Percentiles rank a stretch among this genome's conserved stretches.
Evolutionary conservation across 169 alveolate species (phyloP).

Genomic region (Besnoitia besnoiti): DNA sequence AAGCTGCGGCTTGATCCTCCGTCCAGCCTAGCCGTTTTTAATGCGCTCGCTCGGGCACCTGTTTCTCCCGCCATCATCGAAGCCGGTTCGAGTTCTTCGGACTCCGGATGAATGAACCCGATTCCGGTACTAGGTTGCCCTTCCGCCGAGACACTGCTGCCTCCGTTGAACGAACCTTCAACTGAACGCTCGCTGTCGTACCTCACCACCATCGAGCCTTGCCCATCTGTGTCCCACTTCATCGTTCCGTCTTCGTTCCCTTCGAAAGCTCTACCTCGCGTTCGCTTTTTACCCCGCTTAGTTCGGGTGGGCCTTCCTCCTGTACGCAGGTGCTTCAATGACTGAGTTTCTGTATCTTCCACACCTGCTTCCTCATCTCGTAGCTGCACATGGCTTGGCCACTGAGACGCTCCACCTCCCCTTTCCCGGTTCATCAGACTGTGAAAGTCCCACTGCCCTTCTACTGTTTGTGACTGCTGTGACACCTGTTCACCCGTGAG

Average conservation of each 20-base stretch:
- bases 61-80: neutral
- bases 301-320: neutral
- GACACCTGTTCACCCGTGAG: neutral
- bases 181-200: neutral
- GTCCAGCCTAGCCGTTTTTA: neutral
- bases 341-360: neutral
- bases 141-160: neutral
- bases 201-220: neutral
- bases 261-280: neutral
- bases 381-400: neutral
- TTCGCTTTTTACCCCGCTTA: neutral
- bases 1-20: neutral
- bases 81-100: neutral
- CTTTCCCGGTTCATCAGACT: neutral
- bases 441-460: neutral
- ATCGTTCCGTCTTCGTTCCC: neutral
- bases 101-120: neutral
- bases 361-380: neutral
- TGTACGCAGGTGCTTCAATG: neutral
- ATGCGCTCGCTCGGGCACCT: neutral
- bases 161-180: neutral
- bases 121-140: neutral
- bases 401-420: neutral
- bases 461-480: neutral
- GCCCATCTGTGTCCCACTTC: neutral